Evolutionary conservation across 1,284 basidiomycete species (phyloP), one percentile per base, ranked within the genome.

Genomic region (Ceratobasidium papillatum): DNA sequence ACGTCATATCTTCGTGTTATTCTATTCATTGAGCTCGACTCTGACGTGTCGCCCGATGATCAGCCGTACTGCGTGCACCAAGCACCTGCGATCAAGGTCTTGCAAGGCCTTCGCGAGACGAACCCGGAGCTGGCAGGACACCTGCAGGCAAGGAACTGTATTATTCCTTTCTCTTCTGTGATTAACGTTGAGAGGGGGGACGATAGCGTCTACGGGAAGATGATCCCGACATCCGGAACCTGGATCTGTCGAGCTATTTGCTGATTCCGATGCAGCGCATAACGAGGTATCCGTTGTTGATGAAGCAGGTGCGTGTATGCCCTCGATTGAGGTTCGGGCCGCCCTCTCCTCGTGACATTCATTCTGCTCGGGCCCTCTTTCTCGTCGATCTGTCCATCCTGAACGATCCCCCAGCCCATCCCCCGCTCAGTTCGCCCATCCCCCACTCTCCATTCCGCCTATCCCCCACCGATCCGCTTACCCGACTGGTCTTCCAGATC

Each of bases 201-300:
- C n/a, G 43, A 17, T 77, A 94, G 91, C 84, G 83, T 45, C 84
- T 95, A 17, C 86, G 91, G 66, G 89, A 93, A 75, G 87, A 86
- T 30, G 90, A 94, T 77, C 91, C 94, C 0, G 83, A 88, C 0
- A 90, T 91, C 3, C 86, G 96, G 65, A 95, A 91, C 77, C 84
- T 99, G 14, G 96, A 98, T 80, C 83, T 99, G 7, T 94, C 94
- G 0, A 94, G 93, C 78, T 98, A 96, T 82, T 83, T 99, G 43
- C 88, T 99, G 5, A 91, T 91, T 22, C 96, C 96, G 0, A 98
- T 98, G 96, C 96, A 98, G 89, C 90, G 96, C 14, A 90, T 98
- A 69, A 97, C 96, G 0, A 87, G 94, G 75, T 98, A 98, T 80
- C 96, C 96, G 0, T 85, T 98, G 0, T 85, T 98, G 38, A 90